A percentile compares a stretch with the other conserved stretches of the same genome.
These are phyloP conservation scores for Melanogaster broomeanus DNA, from an alignment of 768 basidiomycete species.

Conservation along the genomic window DNA sequence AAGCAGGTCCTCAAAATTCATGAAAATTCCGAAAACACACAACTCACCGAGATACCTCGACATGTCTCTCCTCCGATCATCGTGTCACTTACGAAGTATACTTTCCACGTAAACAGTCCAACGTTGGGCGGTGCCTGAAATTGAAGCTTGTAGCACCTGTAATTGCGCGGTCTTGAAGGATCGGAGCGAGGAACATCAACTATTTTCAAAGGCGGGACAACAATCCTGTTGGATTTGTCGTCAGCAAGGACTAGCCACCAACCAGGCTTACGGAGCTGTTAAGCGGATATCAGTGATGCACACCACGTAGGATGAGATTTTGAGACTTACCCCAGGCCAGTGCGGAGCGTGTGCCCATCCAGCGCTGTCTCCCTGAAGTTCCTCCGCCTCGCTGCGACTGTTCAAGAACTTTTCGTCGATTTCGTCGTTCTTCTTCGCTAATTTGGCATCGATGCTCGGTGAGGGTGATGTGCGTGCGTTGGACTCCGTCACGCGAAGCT, in stretches of 20 bases:
- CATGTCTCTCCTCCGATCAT: slow-evolving; percentile 80
- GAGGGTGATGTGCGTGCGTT: slow-evolving; percentile 32
- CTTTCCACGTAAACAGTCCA: slow-evolving; percentile 87
- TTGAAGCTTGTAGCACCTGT: slow-evolving; percentile 85
- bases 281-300: background rate
- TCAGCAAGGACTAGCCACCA: slow-evolving; percentile 95
- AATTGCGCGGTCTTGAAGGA: slow-evolving; percentile 50
- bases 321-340: slow-evolving; percentile 78
- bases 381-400: slow-evolving; percentile 63
- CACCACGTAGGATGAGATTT: background rate
- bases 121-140: slow-evolving; percentile 91
- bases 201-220: slow-evolving; percentile 85
- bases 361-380: slow-evolving; percentile 45
- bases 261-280: slow-evolving; percentile 80
- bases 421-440: slow-evolving; percentile 52
- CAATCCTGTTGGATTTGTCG: slow-evolving; percentile 78
- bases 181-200: slow-evolving; percentile 73
- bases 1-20: slow-evolving; percentile 1
- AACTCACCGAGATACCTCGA: slow-evolving; percentile 69
- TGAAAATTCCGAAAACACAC: background rate
- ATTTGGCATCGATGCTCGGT: slow-evolving; percentile 39
- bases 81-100: slow-evolving; percentile 85
- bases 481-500: slow-evolving; percentile 73
- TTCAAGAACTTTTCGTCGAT: slow-evolving; percentile 72
- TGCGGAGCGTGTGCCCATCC: slow-evolving; percentile 87